Conservation (phyloP, 345 rosid species). For the Boechera retrofracta region DNA sequence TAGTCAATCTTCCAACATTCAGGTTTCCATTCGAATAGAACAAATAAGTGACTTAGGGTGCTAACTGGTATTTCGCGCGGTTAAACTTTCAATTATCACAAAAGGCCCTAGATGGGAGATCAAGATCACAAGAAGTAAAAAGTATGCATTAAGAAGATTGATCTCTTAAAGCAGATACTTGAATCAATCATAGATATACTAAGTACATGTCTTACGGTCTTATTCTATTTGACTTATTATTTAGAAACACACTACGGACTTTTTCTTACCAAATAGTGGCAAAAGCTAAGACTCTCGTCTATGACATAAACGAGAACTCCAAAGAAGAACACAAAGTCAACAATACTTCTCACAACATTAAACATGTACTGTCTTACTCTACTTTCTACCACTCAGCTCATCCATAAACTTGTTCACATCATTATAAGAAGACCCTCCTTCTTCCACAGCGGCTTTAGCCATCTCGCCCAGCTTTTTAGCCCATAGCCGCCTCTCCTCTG, state of each 20-base stretch:
- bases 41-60: neutral
- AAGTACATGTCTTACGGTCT: neutral
- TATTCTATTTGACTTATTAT: neutral
- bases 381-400: conserved; percentile 31
- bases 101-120: too few species aligned
- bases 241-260: neutral
- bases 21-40: neutral
- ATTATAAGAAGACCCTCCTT: conserved; percentile 48
- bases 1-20: neutral
- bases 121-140: neutral
- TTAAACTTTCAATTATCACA: neutral
- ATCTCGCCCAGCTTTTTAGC: conserved; percentile 41
- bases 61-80: neutral
- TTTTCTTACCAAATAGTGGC: neutral
- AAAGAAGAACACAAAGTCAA: neutral
- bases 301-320: too few species aligned
- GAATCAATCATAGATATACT: neutral
- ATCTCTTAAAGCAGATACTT: neutral
- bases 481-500: conserved; percentile 40
- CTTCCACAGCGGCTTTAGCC: conserved; percentile 42
- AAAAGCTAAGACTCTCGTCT: neutral
- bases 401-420: conserved; percentile 42
- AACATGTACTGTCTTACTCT: neutral
- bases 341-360: conserved; percentile 23
- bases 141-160: neutral